Evolutionary conservation across 2,329 filamentous ascomycete species (phyloP), one percentile per base, ranked within the genome.

Genomic region (Capronia americana): DNA sequence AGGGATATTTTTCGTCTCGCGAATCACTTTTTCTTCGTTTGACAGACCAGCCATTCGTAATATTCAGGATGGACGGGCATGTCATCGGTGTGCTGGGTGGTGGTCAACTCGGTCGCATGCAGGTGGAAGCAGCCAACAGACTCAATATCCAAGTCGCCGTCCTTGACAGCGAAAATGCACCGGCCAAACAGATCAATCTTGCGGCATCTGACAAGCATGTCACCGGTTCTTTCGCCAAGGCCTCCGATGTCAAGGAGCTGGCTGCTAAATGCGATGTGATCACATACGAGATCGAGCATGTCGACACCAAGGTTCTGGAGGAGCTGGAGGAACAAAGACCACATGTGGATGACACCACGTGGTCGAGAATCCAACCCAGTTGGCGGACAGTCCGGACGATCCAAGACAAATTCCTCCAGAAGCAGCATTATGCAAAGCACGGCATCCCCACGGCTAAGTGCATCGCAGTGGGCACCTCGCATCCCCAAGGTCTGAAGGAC

Each of bases 201-300:
- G 38, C 17, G 14, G 38, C 82, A 69, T 61, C 61, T 20, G 65
- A 67, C 30, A 81, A 84, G 63, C 92, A 96, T 74, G 85, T 95
- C 65, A 85, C 87, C 28, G 93, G 92, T 64, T 95, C 92, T 0
- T 96, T 95, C 83, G 92, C 91, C 75, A 90, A 95, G 70, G 81
- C 90, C 0, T 85, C 85, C n/a, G 90, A 90, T 73, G 92, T 96
- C 73, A 86, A 87, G 56, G 83, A 90, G 75, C 83, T 96, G 3
- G 91, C 92, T 1, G 78, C 83, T n/a, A 80, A 83, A 58, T 91
- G 87, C 69, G 90, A 94, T 75, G 86, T 95, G 23, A 81, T 96
- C 66, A 96, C 92, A 0, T 90, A 95, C n/a, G 93, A 97, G 78
- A 96, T 95, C 69, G 93, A 96, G 82, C 93, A 96, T 77, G 89